A percentile compares a stretch with the other conserved stretches of the same genome.
Evolutionary conservation across 106 monocot species (phyloP).

Genomic region (Amphibolis antarctica): DNA sequence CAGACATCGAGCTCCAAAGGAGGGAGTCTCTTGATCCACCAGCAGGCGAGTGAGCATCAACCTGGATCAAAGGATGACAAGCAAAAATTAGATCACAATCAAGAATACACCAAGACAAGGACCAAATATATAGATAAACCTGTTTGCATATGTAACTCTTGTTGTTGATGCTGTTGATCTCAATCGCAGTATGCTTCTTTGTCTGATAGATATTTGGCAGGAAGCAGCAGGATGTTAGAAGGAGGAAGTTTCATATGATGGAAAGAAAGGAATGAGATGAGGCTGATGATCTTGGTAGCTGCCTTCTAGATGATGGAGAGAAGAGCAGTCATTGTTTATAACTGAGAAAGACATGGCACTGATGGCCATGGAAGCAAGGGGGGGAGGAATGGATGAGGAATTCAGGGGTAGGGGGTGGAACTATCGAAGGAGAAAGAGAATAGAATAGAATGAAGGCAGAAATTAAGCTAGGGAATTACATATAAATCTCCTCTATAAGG

Average conservation of each 20-base stretch:
- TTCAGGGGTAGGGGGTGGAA: neutral
- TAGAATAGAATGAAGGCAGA: no score
- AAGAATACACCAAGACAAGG: no score
- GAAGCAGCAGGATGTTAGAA: neutral
- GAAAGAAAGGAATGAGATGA: conserved; percentile 10
- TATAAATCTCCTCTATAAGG: conserved; percentile 1
- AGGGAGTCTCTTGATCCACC: neutral
- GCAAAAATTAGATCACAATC: neutral
- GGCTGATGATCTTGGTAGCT: neutral
- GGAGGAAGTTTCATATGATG: conserved; percentile 1
- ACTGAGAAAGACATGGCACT: conserved; percentile 5
- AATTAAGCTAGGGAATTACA: no score
- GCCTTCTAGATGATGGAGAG: conserved; percentile 1
- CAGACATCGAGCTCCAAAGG: neutral
- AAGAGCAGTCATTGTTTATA: neutral
- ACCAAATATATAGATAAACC: no score
- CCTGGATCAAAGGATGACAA: conserved; percentile 4
- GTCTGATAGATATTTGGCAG: neutral
- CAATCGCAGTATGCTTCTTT: neutral
- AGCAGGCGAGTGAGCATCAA: neutral
- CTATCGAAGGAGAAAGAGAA: conserved; percentile 2
- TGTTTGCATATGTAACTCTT: neutral
- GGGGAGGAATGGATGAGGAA: neutral
- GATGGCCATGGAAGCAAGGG: neutral
- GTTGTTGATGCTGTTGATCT: neutral